Percentiles rank a stretch among this genome's conserved stretches.
Evolutionary conservation across 1,284 basidiomycete species (phyloP).

Genomic region (Melampsora americana): DNA sequence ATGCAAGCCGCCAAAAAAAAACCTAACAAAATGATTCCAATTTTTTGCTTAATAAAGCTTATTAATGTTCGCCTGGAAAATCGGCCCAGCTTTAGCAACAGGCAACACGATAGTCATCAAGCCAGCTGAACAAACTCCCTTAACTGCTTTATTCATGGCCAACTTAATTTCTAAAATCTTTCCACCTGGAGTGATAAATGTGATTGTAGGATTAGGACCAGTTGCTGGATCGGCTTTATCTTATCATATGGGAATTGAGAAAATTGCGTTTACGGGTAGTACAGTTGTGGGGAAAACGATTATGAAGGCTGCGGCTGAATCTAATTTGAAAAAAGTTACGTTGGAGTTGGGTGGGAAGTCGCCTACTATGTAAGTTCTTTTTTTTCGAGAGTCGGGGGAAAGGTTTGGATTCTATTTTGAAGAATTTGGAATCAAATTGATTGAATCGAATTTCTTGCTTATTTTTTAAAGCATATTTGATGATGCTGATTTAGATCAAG

Average conservation of each 20-base stretch:
- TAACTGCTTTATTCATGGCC: constrained; percentile 62
- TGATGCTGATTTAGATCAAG: constrained; percentile 65
- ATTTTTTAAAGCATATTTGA: constrained; percentile 55
- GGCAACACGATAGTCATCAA: constrained; percentile 81
- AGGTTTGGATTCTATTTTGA: no score
- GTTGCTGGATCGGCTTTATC: constrained; percentile 80
- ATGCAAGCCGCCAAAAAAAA: no score
- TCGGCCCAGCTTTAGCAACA: constrained; percentile 76
- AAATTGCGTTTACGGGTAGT: constrained; percentile 63
- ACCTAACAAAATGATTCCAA: no score
- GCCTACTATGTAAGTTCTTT: constrained; percentile 61
- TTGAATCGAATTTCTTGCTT: no score
- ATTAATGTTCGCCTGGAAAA: constrained; percentile 72
- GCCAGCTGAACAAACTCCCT: constrained; percentile 86
- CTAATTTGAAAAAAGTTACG: constrained; percentile 85
- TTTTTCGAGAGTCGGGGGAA: not conserved
- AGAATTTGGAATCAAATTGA: not conserved
- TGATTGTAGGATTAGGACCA: constrained; percentile 66
- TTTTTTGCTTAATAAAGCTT: constrained; percentile 55
- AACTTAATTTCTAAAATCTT: constrained; percentile 67
- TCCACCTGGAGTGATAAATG: constrained; percentile 89
- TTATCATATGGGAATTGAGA: constrained; percentile 62
- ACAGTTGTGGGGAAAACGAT: constrained; percentile 80
- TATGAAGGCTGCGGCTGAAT: constrained; percentile 75
- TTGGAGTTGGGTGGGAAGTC: constrained; percentile 92